These are phyloP conservation scores for Trichoderma gracile DNA, from an alignment of 2,329 filamentous ascomycete genomes.

Conservation along the genomic window DNA sequence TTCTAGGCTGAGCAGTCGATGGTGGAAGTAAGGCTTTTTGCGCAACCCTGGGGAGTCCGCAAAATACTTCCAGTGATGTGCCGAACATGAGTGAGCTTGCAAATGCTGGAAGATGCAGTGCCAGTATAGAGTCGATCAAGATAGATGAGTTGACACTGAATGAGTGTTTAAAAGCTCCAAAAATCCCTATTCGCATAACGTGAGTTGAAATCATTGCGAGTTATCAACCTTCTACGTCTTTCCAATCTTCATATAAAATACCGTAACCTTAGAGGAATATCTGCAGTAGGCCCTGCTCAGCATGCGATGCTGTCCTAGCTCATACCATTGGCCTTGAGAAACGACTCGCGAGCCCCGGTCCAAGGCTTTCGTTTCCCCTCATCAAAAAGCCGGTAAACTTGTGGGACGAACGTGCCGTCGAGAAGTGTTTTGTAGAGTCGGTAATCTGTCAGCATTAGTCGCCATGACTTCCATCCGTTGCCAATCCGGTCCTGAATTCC, in stretches of 20 bases:
- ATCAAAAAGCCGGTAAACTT: conserved; percentile 30
- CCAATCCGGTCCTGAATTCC: conserved; percentile 43
- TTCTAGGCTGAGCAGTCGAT: conserved; percentile 28
- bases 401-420: conserved; percentile 30
- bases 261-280: not conserved
- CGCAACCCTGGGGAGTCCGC: not conserved
- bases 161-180: too few species aligned
- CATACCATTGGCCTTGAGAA: not conserved
- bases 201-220: too few species aligned
- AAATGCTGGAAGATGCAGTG: too few species aligned
- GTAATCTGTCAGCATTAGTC: conserved; percentile 43
- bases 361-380: conserved; percentile 30
- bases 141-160: too few species aligned
- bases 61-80: too few species aligned
- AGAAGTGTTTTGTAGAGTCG: conserved; percentile 40
- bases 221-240: too few species aligned
- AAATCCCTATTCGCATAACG: too few species aligned
- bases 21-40: not conserved
- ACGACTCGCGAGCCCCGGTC: conserved; percentile 25
- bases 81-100: too few species aligned
- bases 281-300: not conserved
- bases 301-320: not conserved
- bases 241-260: too few species aligned
- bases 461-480: conserved; percentile 43
- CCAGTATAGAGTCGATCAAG: too few species aligned